These are phyloP conservation scores for Podila clonocystis DNA, from an alignment of 192 early-diverging fungal species.

Conservation along the genomic window DNA sequence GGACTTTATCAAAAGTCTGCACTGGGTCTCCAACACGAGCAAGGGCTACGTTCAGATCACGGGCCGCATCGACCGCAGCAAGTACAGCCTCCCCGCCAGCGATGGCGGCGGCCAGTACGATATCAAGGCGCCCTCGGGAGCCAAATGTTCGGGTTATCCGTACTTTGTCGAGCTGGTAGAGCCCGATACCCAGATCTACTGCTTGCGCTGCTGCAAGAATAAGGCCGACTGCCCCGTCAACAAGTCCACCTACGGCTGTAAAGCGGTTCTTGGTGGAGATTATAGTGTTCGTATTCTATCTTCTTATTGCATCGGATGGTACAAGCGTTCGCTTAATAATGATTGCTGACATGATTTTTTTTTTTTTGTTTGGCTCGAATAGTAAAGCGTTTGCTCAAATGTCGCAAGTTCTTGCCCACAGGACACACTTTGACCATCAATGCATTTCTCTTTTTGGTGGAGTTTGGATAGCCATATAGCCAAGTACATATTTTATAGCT, in stretches of 20 bases:
- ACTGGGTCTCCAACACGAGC: slow-evolving; percentile 33
- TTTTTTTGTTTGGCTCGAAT: no score
- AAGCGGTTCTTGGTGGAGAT: slow-evolving; percentile 16
- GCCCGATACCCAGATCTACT: slow-evolving; percentile 50
- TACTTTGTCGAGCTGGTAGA: slow-evolving; percentile 58
- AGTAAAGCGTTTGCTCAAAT: no score
- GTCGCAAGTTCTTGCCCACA: no score
- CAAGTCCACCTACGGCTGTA: slow-evolving; percentile 35
- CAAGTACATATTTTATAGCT: no score
- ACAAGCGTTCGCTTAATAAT: no score
- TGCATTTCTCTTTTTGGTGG: no score
- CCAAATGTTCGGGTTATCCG: slow-evolving; percentile 50
- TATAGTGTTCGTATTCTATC: slow-evolving; percentile 11
- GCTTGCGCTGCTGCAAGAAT: slow-evolving; percentile 56
- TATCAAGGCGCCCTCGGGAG: slow-evolving; percentile 46
- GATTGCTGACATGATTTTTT: no score
- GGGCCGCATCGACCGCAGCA: slow-evolving; percentile 55
- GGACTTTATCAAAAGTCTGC: slow-evolving; percentile 56
- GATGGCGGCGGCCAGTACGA: slow-evolving; percentile 68
- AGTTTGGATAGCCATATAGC: no score
- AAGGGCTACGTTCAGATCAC: slow-evolving; percentile 60
- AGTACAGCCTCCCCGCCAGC: slow-evolving; percentile 37
- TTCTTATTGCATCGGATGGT: no score
- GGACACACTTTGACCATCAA: no score
- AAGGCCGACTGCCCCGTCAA: slow-evolving; percentile 26